Evolutionary conservation across 495 filamentous ascomycete genomes (phyloP).

Genomic region (Hypoxylon cercidicola): DNA sequence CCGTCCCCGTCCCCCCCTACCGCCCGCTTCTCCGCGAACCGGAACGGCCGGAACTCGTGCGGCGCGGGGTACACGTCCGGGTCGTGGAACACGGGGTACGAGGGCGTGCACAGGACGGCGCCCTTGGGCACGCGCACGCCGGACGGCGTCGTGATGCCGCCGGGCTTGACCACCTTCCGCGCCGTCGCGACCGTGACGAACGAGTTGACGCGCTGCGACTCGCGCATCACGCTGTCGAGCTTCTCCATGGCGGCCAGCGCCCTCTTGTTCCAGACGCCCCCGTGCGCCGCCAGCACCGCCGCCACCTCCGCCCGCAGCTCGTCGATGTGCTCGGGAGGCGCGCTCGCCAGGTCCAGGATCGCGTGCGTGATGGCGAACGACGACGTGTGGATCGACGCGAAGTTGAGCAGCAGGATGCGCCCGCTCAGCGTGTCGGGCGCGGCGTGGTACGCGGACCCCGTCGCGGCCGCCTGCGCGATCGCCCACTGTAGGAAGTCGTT

Average conservation of each 20-base stretch:
- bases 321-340: conserved; percentile 54
- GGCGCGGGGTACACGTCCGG: conserved; percentile 39
- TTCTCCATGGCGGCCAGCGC: conserved; percentile 53
- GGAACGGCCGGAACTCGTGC: conserved; percentile 41
- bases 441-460: conserved; percentile 34
- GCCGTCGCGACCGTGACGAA: conserved; percentile 42
- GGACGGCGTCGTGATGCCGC: conserved; percentile 49
- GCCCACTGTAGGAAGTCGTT: conserved; percentile 57
- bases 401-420: conserved; percentile 55
- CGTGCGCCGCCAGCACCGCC: conserved; percentile 41
- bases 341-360: conserved; percentile 56
- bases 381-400: conserved; percentile 63
- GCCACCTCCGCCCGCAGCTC: conserved; percentile 64
- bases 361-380: conserved; percentile 56
- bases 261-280: conserved; percentile 55
- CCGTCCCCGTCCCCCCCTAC: not conserved
- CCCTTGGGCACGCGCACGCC: conserved; percentile 44
- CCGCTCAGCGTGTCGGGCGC: conserved; percentile 40
- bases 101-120: conserved; percentile 30
- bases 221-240: conserved; percentile 53
- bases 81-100: conserved; percentile 41
- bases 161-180: conserved; percentile 44
- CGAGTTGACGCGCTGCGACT: conserved; percentile 49
- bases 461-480: conserved; percentile 44
- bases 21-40: conserved; percentile 42